Evolutionary conservation across 495 filamentous ascomycete species (phyloP).

Genomic region (Aspergillus haitiensis): DNA sequence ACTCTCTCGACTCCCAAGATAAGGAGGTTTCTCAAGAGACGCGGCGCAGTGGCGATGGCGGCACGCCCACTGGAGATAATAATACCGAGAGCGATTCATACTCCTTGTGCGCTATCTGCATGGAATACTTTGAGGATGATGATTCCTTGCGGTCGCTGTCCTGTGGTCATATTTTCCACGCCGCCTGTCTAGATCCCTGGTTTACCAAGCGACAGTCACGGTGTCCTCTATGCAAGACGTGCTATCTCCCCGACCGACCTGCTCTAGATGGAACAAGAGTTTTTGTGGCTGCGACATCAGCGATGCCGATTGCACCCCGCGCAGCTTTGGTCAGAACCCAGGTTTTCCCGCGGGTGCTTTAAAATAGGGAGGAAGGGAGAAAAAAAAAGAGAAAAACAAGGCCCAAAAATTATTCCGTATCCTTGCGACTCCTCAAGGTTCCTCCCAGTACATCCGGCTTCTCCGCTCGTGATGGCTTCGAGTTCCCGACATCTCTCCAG

Average conservation of each 20-base stretch:
- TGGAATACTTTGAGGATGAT: constrained; percentile 81
- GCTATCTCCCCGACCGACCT: constrained; percentile 8
- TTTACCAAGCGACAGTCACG: constrained; percentile 88
- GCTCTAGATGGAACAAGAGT: background rate
- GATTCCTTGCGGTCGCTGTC: constrained; percentile 86
- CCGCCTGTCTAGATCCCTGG: constrained; percentile 93
- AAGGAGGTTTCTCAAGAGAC: constrained; percentile 55
- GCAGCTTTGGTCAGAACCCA: constrained; percentile 18
- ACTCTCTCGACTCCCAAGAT: constrained; percentile 2
- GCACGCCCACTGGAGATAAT: constrained; percentile 40
- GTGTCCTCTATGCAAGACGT: constrained; percentile 92
- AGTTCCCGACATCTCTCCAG: background rate
- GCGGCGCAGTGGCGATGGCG: constrained; percentile 19
- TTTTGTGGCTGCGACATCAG: background rate
- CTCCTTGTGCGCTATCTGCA: constrained; percentile 74
- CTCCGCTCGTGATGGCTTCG: background rate
- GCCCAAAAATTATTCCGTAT: no score
- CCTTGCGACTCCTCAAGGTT: background rate
- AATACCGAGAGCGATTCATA: constrained; percentile 55
- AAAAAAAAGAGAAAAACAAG: no score
- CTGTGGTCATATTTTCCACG: constrained; percentile 96
- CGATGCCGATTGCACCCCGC: constrained; percentile 1
- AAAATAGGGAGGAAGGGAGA: background rate
- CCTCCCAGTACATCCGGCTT: background rate
- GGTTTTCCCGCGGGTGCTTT: constrained; percentile 18